Base-by-base conservation (phyloP, 2,329 filamentous ascomycete species). In the Colletotrichum scovillei region DNA sequence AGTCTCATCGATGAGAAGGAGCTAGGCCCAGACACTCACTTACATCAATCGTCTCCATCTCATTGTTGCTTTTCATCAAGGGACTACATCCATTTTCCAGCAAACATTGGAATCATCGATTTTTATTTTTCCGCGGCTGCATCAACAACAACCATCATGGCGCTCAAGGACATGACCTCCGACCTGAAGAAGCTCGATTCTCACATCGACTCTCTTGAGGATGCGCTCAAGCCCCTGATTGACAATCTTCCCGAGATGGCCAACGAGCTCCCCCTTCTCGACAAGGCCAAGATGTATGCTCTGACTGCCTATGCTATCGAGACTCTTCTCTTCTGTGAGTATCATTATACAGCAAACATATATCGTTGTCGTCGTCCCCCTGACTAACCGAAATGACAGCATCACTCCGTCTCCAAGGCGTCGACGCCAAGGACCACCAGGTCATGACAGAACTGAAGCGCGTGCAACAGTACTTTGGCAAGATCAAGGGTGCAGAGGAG, bases 251-350 rank as follows among this genome's bases (percentile, higher is more conserved):
- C 90, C 63, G 90, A 92, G 53, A 89, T 91, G 69, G 91, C 94
- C 5, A 92, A 91, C 68, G 95, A 95, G 80, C 88, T 98, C 32
- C 95, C 96, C 1, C 88, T 98, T n/a, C 88, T 99, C 74, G 96
- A 98, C 86, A 95, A 95, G 85, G 95, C 97, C 8, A 98, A 98
- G 84, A 91, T 98, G 73, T 95, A 97, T 80, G 92, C 97, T n/a
- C 87, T 97, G 24, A 88, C 92, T 64, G 93, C 95, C 22, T 99
- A 98, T 82, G 90, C 95, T 0, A 92, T 99, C 75, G 96, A 98
- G 80, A 97, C 95, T 0, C 86, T 98, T 11, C 85, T 99, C 8
- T 98, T 97, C 83, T 93, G 94, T 95, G 84, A 75, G 90, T 80
- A n/a, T n/a, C n/a, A n/a, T n/a, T n/a, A n/a, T n/a, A 7, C 24